Evolutionary conservation across 805 yeast species (phyloP), one percentile per base, ranked within the genome.

Genomic region (Candida parachauliodes): DNA sequence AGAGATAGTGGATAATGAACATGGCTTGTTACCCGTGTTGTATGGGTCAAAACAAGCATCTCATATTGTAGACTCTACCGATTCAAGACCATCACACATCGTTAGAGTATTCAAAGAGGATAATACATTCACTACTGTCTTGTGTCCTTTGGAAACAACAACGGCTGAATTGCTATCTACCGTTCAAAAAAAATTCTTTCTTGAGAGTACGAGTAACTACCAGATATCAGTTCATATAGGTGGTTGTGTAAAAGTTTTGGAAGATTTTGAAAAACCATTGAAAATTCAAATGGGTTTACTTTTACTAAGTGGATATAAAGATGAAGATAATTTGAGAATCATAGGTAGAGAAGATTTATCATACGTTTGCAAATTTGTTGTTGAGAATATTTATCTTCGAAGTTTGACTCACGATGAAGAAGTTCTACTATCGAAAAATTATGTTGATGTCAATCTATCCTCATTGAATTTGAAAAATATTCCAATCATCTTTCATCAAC

Each of bases 321-420:
- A 81, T 33, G 69, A 76, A n/a, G 96, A 89, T 54, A 79, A 81
- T 36, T 62, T 88, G 36, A 81, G 79, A 45, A 83, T 79, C 35
- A 72, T 88, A 42, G 96, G 95, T 22, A 71, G 94, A 43, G 88
- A 84, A 40, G 97, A 89, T 59, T 60, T 88, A 44, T 80, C 88
- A 34, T 87, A 80, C 51, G 68, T 89, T 29, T 86, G 88, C 61
- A 84, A 87, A 47, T 88, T 89, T 55, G 79, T 82, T 21, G 74
- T 86, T 36, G 82, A 79, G 43, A 77, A 76, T 32, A 76, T 79
- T 24, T 74, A 76, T 14, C 65, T 83, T 24, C 71, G 83, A 34
- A 78, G 74, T 39, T 63, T 80, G 42, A 73, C 80, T 14, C 74
- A 74, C n/a, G 83, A 79, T 39, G 88, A 83, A 51, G 91, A 84